Evolutionary conservation across 2,329 filamentous ascomycete genomes (phyloP).

Genomic region (Amauroascus verrucosus): DNA sequence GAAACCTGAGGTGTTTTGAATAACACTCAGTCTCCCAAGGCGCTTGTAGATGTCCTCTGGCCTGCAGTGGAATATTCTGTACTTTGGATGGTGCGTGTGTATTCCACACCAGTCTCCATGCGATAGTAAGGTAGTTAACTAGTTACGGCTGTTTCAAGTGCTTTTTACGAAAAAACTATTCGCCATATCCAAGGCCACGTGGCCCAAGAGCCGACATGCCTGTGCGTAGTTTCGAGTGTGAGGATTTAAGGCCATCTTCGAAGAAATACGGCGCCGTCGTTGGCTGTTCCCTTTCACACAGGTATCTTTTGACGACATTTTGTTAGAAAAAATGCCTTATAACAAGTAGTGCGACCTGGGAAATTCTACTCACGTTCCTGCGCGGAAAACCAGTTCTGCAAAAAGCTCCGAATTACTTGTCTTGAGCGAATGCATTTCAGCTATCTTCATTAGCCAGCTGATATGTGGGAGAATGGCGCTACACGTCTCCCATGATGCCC

Average conservation of each 20-base stretch:
- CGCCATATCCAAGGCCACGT: conserved; percentile 27
- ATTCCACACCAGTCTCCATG: too few species aligned
- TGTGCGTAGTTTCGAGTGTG: conserved; percentile 22
- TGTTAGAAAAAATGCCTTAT: background rate
- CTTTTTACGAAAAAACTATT: too few species aligned
- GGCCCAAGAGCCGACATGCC: conserved; percentile 25
- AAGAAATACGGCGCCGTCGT: conserved; percentile 20
- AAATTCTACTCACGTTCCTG: conserved; percentile 19
- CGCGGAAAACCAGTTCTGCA: conserved; percentile 22
- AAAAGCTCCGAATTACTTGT: conserved; percentile 15
- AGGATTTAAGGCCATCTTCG: conserved; percentile 18
- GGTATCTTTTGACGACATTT: conserved; percentile 20
- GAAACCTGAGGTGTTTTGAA: too few species aligned
- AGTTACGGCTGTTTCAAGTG: too few species aligned
- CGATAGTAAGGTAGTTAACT: too few species aligned
- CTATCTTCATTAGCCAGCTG: conserved; percentile 19
- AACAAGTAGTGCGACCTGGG: too few species aligned
- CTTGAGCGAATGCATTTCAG: conserved; percentile 15
- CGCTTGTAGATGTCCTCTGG: too few species aligned
- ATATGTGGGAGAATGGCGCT: conserved; percentile 22
- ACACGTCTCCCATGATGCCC: conserved; percentile 7
- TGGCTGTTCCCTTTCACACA: conserved; percentile 27
- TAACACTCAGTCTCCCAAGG: too few species aligned
- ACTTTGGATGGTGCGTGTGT: too few species aligned
- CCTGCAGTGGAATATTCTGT: too few species aligned